Conservation (phyloP, 495 filamentous ascomycete species). For the Penicillium paxilli region DNA sequence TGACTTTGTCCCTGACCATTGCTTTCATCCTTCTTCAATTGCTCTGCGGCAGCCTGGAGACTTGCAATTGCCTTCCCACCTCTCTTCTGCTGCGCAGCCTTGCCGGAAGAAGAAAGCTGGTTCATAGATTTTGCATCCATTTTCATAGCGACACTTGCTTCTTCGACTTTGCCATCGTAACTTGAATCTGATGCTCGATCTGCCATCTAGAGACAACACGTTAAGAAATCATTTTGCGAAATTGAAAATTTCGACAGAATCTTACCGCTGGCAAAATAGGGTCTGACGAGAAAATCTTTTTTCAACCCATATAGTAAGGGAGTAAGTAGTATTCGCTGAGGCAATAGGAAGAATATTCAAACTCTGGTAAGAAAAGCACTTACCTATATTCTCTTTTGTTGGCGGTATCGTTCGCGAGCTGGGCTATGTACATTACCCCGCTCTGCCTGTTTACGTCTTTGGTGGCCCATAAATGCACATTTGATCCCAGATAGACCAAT, state of each 20-base stretch:
- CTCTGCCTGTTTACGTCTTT: background rate
- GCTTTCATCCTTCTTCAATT: constrained; percentile 5
- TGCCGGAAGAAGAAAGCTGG: constrained; percentile 3
- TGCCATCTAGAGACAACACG: background rate
- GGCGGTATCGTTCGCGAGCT: background rate
- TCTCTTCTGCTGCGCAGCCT: constrained; percentile 4
- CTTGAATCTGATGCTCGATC: constrained; percentile 7
- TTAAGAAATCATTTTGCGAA: background rate
- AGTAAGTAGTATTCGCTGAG: background rate
- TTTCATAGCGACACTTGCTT: constrained; percentile 4
- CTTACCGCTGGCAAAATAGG: background rate
- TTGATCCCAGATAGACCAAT: too few relatives aligned
- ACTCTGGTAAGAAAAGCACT: background rate
- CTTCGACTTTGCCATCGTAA: constrained; percentile 7
- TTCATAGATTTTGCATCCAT: constrained; percentile 1
- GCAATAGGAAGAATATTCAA: background rate
- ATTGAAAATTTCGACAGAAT: background rate
- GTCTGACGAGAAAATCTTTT: background rate
- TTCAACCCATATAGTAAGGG: background rate
- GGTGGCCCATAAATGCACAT: background rate
- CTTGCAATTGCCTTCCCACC: background rate
- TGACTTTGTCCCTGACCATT: background rate
- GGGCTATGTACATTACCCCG: background rate
- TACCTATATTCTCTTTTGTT: background rate
- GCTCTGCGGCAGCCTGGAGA: constrained; percentile 4